phyloP scores from a whole-genome alignment of 257 asterid genomes.

The Oldenlandia corymbosa region DNA sequence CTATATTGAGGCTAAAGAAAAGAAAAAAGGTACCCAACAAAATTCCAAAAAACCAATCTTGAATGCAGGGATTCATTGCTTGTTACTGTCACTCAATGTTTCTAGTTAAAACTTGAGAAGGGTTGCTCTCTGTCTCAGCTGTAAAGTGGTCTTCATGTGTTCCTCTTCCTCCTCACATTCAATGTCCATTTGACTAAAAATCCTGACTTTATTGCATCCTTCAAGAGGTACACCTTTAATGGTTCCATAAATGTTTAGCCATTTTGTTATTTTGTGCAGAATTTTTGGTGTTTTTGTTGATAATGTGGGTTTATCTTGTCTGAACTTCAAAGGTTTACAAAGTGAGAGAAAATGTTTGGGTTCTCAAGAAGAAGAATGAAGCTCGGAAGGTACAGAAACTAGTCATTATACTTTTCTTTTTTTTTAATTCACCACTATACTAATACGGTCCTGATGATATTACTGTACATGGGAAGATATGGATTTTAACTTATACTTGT shows the following conservation, averaged over 20 bases:
- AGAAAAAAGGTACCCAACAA: not conserved
- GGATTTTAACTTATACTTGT: not conserved
- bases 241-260: not conserved
- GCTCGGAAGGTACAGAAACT: constrained; percentile 63
- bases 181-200: constrained; percentile 14
- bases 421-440: not conserved
- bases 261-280: not conserved
- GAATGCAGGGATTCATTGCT: constrained; percentile 8
- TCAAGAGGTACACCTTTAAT: constrained; percentile 9
- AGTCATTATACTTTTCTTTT: too few species aligned
- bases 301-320: constrained; percentile 3
- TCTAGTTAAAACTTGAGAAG: constrained; percentile 9
- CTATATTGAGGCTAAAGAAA: too few species aligned
- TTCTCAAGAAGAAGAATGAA: constrained; percentile 78
- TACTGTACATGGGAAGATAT: not conserved
- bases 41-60: constrained; percentile 19
- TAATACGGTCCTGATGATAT: not conserved
- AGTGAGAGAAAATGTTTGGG: constrained; percentile 55
- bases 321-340: constrained; percentile 5
- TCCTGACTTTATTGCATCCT: constrained; percentile 2
- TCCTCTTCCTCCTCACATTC: not conserved
- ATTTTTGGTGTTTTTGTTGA: not conserved
- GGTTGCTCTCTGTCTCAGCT: not conserved
- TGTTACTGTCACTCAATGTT: constrained; percentile 9
- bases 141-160: not conserved